Percentiles rank a stretch among this genome's conserved stretches.
Conservation (phyloP, 176 grass and related monocot genomes). For the Oryza officinalis region DNA sequence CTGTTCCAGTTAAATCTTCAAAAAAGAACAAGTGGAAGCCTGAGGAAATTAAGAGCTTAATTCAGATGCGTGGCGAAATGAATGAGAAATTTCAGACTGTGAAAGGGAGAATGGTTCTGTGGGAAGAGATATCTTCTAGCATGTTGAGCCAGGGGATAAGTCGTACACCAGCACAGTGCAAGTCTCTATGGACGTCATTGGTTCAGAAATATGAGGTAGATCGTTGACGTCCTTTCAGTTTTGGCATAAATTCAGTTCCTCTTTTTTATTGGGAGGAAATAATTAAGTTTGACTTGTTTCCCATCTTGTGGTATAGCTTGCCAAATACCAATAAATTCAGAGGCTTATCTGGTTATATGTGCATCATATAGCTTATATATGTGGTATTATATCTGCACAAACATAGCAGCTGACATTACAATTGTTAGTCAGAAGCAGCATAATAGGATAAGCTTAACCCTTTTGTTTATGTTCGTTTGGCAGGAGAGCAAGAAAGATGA, state of each 20-base stretch:
- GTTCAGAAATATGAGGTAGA: conserved; percentile 96
- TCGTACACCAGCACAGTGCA: conserved; percentile 81
- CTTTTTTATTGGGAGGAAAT: background rate
- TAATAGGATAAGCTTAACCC: background rate
- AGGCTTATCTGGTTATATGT: background rate
- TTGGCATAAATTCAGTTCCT: background rate
- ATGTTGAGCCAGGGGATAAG: conserved; percentile 71
- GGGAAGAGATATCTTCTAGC: conserved; percentile 80
- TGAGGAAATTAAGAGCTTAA: conserved; percentile 83
- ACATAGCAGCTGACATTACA: background rate
- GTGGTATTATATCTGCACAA: background rate
- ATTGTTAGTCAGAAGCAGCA: background rate
- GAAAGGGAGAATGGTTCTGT: conserved; percentile 95
- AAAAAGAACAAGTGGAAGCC: conserved; percentile 95
- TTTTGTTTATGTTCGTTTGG: conserved; percentile 15
- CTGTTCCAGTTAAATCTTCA: conserved; percentile 53
- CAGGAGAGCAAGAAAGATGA: conserved; percentile 83
- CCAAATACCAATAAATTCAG: background rate
- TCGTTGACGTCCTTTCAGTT: background rate
- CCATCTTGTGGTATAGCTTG: background rate
- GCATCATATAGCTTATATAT: background rate
- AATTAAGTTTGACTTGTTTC: background rate
- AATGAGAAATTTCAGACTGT: conserved; percentile 73
- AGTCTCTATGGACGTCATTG: conserved; percentile 91
- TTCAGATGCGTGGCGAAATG: conserved; percentile 74